These are phyloP conservation scores for Phytophthora uliginosa DNA, from an alignment of 352 stramenopile genomes.

Conservation along the genomic window DNA sequence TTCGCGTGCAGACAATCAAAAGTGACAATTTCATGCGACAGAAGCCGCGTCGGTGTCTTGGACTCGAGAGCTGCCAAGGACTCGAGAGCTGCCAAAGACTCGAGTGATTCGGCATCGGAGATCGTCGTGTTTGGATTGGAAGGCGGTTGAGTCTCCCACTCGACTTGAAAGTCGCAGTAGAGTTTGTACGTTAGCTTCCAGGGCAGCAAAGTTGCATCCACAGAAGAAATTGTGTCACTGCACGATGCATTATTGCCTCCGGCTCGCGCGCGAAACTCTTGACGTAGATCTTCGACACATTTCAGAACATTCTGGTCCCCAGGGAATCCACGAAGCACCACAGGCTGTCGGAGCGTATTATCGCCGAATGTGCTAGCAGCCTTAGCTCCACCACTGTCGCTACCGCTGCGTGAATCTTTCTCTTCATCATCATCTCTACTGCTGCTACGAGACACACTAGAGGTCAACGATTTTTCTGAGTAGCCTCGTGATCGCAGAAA, in stretches of 20 bases:
- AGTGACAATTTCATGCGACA: slow-evolving; percentile 32
- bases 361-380: slow-evolving; percentile 10
- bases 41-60: slow-evolving; percentile 18
- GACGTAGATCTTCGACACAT: slow-evolving; percentile 70
- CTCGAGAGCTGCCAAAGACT: slow-evolving; percentile 17
- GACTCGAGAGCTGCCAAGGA: slow-evolving; percentile 25
- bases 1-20: slow-evolving; percentile 31
- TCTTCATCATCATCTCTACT: slow-evolving; percentile 40
- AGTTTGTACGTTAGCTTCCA: slow-evolving; percentile 86
- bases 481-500: slow-evolving; percentile 60
- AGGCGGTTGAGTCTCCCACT: slow-evolving; percentile 50
- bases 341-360: slow-evolving; percentile 25
- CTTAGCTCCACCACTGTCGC: slow-evolving; percentile 1
- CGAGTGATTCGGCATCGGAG: slow-evolving; percentile 8
- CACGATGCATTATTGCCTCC: neutral
- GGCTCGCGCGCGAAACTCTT: slow-evolving; percentile 22
- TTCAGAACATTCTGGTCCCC: slow-evolving; percentile 85
- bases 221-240: slow-evolving; percentile 12
- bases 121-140: slow-evolving; percentile 2
- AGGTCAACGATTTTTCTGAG: slow-evolving; percentile 40
- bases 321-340: slow-evolving; percentile 54
- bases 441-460: slow-evolving; percentile 16
- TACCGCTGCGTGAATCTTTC: slow-evolving; percentile 6
- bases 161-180: slow-evolving; percentile 74
- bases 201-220: slow-evolving; percentile 45